A percentile compares a stretch with the other conserved stretches of the same genome.
Conservation (phyloP, 148 eudicot species). For the Nepenthes mirabilis region DNA sequence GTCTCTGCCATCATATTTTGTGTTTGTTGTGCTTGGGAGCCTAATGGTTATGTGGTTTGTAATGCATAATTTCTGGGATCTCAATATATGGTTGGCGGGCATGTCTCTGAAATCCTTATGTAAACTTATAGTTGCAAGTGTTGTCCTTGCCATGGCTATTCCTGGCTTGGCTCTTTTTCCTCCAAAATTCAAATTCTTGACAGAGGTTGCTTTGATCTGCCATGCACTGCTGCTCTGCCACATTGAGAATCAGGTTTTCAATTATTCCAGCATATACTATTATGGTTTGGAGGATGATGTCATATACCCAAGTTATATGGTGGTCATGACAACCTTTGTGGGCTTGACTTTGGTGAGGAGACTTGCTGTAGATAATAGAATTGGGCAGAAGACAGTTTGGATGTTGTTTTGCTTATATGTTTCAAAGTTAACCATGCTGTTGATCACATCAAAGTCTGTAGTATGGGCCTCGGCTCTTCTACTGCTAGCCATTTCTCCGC, state of each 20-base stretch:
- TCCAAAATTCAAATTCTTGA: constrained; percentile 56
- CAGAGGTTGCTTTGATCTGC: constrained; percentile 67
- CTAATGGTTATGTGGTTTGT: constrained; percentile 87
- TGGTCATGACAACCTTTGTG: constrained; percentile 63
- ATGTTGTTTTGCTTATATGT: constrained; percentile 71
- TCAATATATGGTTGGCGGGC: constrained; percentile 95
- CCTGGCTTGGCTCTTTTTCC: constrained; percentile 95
- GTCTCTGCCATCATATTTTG: constrained; percentile 80
- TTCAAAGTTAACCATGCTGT: constrained; percentile 79
- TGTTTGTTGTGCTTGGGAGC: constrained; percentile 86
- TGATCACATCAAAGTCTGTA: constrained; percentile 72
- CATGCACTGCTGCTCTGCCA: constrained; percentile 86
- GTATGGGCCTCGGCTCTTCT: constrained; percentile 89
- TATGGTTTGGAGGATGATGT: constrained; percentile 90
- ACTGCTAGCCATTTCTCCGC: constrained; percentile 82
- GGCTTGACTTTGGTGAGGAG: constrained; percentile 83
- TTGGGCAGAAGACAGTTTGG: constrained; percentile 84
- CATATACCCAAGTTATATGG: constrained; percentile 96
- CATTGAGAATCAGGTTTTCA: constrained; percentile 81
- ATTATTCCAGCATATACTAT: constrained; percentile 75
- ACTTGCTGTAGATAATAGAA: constrained; percentile 57
- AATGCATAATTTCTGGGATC: constrained; percentile 93
- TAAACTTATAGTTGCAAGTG: constrained; percentile 72
- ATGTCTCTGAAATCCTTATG: constrained; percentile 91
- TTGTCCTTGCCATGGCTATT: constrained; percentile 68